phyloP scores from a whole-genome alignment of 208 protist genomes.

The Leptomonas pyrrhocoris region DNA sequence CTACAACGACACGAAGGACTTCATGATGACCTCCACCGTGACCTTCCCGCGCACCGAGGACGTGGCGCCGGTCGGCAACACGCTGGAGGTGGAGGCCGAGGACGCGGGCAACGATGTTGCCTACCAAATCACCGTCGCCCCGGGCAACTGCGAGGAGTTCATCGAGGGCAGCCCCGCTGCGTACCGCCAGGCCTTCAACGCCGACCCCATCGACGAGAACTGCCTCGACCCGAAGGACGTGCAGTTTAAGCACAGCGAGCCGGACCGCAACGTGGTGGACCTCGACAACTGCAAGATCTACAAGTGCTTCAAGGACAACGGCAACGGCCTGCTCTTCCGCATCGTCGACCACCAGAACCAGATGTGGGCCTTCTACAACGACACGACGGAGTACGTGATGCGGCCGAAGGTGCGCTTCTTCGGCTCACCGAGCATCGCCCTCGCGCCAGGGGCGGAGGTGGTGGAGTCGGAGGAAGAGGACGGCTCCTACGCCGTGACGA shows the following conservation, averaged over 20 bases:
- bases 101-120: conserved; percentile 36
- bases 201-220: conserved; percentile 56
- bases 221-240: conserved; percentile 42
- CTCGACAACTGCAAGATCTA: conserved; percentile 53
- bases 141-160: conserved; percentile 66
- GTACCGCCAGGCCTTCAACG: conserved; percentile 67
- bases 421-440: conserved; percentile 36
- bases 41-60: conserved; percentile 54
- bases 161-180: conserved; percentile 49
- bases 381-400: conserved; percentile 76
- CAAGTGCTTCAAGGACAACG: conserved; percentile 71
- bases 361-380: conserved; percentile 88
- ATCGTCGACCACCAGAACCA: conserved; percentile 66
- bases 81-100: conserved; percentile 43
- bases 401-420: conserved; percentile 61
- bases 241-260: conserved; percentile 59
- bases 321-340: conserved; percentile 85
- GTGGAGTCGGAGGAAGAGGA: conserved; percentile 49
- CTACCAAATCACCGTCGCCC: conserved; percentile 56
- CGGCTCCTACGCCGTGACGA: conserved; percentile 44
- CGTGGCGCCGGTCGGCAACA: conserved; percentile 65
- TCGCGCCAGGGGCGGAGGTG: conserved; percentile 40
- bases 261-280: conserved; percentile 44
- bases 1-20: conserved; percentile 84
- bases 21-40: conserved; percentile 73